These are phyloP conservation scores for Westerdykella sp. DNA, from an alignment of 2,329 filamentous ascomycete genomes.

Conservation along the genomic window DNA sequence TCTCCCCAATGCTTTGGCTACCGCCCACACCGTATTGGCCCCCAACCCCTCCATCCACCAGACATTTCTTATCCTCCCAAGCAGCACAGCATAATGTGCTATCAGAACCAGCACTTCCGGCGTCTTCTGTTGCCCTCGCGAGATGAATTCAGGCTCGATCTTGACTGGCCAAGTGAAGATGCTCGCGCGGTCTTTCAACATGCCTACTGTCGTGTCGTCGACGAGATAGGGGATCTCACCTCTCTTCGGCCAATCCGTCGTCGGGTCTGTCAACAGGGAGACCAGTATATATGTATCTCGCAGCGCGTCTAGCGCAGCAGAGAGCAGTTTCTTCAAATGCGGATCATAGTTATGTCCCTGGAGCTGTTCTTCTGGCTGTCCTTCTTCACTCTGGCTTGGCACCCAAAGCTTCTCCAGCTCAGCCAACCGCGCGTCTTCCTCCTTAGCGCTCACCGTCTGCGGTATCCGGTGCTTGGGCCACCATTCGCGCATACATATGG, in stretches of 20 bases:
- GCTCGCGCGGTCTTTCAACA: slow-evolving; percentile 27
- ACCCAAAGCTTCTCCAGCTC: slow-evolving; percentile 24
- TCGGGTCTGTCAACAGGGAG: slow-evolving; percentile 23
- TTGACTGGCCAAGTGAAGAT: slow-evolving; percentile 29
- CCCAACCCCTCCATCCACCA: slow-evolving; percentile 35
- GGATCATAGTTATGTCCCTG: background rate
- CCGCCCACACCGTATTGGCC: slow-evolving; percentile 26
- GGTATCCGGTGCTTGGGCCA: slow-evolving; percentile 24
- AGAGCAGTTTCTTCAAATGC: slow-evolving; percentile 12
- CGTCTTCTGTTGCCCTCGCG: slow-evolving; percentile 25
- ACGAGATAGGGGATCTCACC: slow-evolving; percentile 23
- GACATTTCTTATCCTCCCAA: slow-evolving; percentile 27
- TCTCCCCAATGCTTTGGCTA: slow-evolving; percentile 26
- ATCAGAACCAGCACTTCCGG: slow-evolving; percentile 32
- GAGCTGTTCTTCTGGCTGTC: background rate
- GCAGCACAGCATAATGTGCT: slow-evolving; percentile 35
- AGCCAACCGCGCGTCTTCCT: slow-evolving; percentile 23
- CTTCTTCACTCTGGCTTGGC: slow-evolving; percentile 5
- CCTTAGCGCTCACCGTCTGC: slow-evolving; percentile 18
- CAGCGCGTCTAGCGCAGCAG: slow-evolving; percentile 20
- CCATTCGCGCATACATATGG: slow-evolving; percentile 27
- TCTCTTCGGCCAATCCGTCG: slow-evolving; percentile 15
- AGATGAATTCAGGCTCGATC: slow-evolving; percentile 25
- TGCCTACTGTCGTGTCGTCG: slow-evolving; percentile 22
- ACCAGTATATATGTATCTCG: slow-evolving; percentile 28